Percentiles rank a stretch among this genome's conserved stretches.
phyloP scores from a whole-genome alignment of 2,329 filamentous ascomycete genomes.

The Ophiognomonia clavigignenti-juglandacearum region DNA sequence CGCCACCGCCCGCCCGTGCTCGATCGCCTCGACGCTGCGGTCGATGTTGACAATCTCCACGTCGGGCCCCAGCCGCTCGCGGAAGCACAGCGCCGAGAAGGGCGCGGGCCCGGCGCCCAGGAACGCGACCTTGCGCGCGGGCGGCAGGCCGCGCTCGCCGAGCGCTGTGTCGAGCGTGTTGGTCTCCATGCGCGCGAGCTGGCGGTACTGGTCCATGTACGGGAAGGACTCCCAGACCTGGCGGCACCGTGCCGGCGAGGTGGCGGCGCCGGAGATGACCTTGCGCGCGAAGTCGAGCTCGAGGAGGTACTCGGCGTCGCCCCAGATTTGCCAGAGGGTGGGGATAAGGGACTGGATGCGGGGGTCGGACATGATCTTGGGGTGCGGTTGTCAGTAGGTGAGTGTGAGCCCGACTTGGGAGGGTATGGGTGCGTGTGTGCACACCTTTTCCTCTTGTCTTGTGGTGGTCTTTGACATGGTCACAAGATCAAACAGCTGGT shows the following conservation, averaged over 20 bases:
- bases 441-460: background rate
- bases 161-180: conserved; percentile 6
- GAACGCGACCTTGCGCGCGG: conserved; percentile 7
- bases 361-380: conserved; percentile 7
- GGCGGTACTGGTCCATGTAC: conserved; percentile 9
- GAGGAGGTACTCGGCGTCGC: conserved; percentile 9
- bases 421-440: too few species aligned
- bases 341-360: conserved; percentile 2
- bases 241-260: background rate
- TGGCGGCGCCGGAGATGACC: conserved; percentile 2
- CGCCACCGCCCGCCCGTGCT: conserved; percentile 3
- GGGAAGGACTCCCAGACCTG: conserved; percentile 7
- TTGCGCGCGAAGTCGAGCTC: conserved; percentile 11
- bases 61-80: conserved; percentile 1
- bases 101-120: conserved; percentile 5
- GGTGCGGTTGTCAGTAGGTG: background rate
- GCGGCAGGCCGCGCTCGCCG: conserved; percentile 1
- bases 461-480: conserved; percentile 9
- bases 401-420: too few species aligned
- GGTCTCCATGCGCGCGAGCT: conserved; percentile 7
- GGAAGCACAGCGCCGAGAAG: conserved; percentile 8
- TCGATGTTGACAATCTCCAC: conserved; percentile 11
- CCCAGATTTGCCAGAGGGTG: conserved; percentile 4
- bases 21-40: conserved; percentile 6
- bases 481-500: conserved; percentile 11